These are phyloP conservation scores for Lactarius hengduanensis DNA, from an alignment of 768 basidiomycete genomes.

Conservation along the genomic window DNA sequence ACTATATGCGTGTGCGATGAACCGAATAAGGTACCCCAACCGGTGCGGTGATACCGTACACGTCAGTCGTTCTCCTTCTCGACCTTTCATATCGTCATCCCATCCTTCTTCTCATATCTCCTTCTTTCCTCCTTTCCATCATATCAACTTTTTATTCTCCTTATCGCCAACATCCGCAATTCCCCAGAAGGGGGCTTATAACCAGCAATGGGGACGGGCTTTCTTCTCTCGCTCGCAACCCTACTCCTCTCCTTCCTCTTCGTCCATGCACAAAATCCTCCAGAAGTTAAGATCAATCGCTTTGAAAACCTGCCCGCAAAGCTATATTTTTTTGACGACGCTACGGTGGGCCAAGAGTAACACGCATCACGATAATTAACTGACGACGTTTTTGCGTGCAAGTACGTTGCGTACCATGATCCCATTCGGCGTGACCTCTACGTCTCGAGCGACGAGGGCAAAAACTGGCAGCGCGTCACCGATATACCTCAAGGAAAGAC, in stretches of 20 bases:
- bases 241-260: constrained; percentile 11
- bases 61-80: neutral
- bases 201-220: constrained; percentile 11
- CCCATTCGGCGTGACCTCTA: constrained; percentile 61
- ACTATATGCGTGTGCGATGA: neutral
- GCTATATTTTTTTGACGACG: constrained; percentile 93
- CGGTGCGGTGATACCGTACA: neutral
- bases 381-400: constrained; percentile 1
- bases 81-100: neutral
- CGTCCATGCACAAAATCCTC: constrained; percentile 23
- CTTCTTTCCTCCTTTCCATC: neutral
- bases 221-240: constrained; percentile 8
- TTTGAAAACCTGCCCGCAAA: constrained; percentile 74
- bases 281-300: constrained; percentile 38
- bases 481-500: constrained; percentile 62
- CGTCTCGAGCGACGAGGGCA: constrained; percentile 88
- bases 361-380: neutral
- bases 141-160: neutral
- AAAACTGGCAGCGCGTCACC: constrained; percentile 51
- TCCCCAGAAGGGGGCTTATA: constrained; percentile 9
- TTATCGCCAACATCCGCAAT: neutral
- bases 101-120: neutral
- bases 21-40: neutral
- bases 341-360: constrained; percentile 47
- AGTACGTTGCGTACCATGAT: constrained; percentile 85